Conservation (phyloP, 306 rosid species). For the Sicyos edulis region DNA sequence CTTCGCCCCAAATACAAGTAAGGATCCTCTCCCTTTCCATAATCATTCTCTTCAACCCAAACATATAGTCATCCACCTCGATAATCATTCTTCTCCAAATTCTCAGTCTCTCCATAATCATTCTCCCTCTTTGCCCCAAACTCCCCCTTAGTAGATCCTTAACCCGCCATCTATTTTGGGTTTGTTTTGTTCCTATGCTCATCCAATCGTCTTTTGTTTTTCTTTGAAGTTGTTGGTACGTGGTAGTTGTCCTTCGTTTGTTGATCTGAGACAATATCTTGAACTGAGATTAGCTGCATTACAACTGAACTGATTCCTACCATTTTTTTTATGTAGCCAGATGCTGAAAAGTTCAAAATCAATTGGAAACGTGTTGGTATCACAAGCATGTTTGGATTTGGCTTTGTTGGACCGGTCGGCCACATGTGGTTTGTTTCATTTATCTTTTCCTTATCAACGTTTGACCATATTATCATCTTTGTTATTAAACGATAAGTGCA, state of each 20-base stretch:
- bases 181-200: neutral
- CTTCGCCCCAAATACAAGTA: too few relatives aligned
- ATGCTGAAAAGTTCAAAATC: conserved; percentile 29
- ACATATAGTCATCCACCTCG: too few relatives aligned
- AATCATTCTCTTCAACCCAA: too few relatives aligned
- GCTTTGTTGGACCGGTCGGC: conserved; percentile 84
- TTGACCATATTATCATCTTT: neutral
- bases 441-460: conserved; percentile 9
- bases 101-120: too few relatives aligned
- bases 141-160: neutral
- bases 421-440: conserved; percentile 64
- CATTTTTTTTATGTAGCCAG: conserved; percentile 19
- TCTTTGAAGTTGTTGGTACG: neutral
- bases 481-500: neutral
- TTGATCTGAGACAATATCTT: neutral
- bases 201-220: neutral
- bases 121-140: too few relatives aligned
- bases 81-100: too few relatives aligned
- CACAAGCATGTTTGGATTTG: conserved; percentile 70
- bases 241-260: neutral
- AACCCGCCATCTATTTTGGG: neutral
- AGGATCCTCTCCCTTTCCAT: too few relatives aligned
- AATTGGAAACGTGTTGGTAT: conserved; percentile 71
- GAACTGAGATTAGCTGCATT: neutral
- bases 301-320: conserved; percentile 20